A percentile compares a stretch with the other conserved stretches of the same genome.
Evolutionary conservation across 257 asterid species (phyloP).

Genomic region (Osmanthus fragrans): DNA sequence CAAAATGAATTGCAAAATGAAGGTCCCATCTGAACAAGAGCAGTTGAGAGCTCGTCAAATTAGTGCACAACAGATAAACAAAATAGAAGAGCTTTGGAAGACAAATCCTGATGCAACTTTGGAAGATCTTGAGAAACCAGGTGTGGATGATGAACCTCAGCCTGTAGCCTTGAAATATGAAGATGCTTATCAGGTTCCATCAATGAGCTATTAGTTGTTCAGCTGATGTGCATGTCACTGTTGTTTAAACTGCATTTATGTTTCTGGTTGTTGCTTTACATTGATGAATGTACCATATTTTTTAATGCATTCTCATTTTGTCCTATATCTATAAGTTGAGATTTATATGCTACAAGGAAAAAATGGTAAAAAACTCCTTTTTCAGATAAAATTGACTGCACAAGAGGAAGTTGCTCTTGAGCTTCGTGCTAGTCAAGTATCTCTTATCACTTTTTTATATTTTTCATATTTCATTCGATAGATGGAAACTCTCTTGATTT

Average conservation of each 20-base stretch:
- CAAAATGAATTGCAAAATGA: no score
- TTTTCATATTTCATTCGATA: neutral
- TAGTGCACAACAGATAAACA: constrained; percentile 97
- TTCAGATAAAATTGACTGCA: constrained; percentile 87
- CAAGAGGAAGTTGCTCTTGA: constrained; percentile 99
- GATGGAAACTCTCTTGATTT: constrained; percentile 19
- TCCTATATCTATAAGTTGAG: constrained; percentile 3
- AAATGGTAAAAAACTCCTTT: constrained; percentile 5
- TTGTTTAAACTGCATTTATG: neutral
- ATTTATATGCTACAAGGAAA: neutral
- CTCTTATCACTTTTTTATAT: neutral
- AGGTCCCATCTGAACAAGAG: constrained; percentile 99
- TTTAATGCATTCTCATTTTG: neutral
- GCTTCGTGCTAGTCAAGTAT: constrained; percentile 93
- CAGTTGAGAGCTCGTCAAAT: constrained; percentile 97
- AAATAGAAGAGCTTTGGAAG: constrained; percentile 98
- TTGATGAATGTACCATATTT: constrained; percentile 28
- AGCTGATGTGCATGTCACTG: constrained; percentile 11
- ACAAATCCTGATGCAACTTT: constrained; percentile 91
- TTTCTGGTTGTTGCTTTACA: neutral
- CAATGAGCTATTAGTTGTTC: constrained; percentile 17
- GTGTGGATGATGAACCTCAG: constrained; percentile 99
- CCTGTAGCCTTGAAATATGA: constrained; percentile 88
- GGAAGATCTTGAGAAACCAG: constrained; percentile 99
- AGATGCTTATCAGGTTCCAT: constrained; percentile 94